Conservation (phyloP, 1,284 basidiomycete species). For the Cutaneotrichosporon sp. region DNA sequence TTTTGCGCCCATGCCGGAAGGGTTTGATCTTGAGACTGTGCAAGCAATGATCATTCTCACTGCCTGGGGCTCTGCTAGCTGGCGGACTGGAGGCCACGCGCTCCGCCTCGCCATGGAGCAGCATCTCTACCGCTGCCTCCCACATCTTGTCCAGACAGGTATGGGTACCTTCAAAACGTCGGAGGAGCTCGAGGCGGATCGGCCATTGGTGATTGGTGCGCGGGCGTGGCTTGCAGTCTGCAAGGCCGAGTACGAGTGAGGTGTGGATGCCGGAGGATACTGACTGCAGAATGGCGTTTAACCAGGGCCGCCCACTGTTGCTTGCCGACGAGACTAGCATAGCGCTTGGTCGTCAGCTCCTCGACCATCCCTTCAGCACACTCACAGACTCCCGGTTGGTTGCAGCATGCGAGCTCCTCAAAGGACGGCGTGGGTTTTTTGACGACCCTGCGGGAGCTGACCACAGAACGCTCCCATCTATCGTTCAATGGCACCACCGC, state of each 20-base stretch:
- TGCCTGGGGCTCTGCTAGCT: slow-evolving; percentile 35
- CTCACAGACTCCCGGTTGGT: slow-evolving; percentile 86
- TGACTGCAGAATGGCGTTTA: slow-evolving; percentile 28
- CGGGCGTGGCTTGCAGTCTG: slow-evolving; percentile 78
- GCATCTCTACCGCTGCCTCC: slow-evolving; percentile 81
- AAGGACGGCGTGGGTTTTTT: slow-evolving; percentile 18
- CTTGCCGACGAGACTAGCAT: slow-evolving; percentile 78
- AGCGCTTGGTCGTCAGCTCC: slow-evolving; percentile 61
- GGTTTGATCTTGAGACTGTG: slow-evolving; percentile 59
- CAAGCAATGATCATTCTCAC: slow-evolving; percentile 62
- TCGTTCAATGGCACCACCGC: not conserved
- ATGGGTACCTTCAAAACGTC: slow-evolving; percentile 56
- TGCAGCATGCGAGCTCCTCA: slow-evolving; percentile 57
- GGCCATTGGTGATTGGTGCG: slow-evolving; percentile 66
- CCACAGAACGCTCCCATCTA: slow-evolving; percentile 6
- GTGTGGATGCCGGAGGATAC: not conserved
- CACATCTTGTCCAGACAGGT: slow-evolving; percentile 65
- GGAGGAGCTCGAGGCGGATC: slow-evolving; percentile 58
- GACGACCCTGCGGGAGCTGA: not conserved
- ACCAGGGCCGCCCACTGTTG: slow-evolving; percentile 75
- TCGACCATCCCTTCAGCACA: slow-evolving; percentile 79
- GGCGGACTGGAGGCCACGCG: slow-evolving; percentile 56
- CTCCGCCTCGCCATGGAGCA: slow-evolving; percentile 86
- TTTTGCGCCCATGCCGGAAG: slow-evolving; percentile 68
- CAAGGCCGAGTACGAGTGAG: slow-evolving; percentile 65